Base-by-base conservation (phyloP, 345 rosid species). In the Arabis alpina region DNA sequence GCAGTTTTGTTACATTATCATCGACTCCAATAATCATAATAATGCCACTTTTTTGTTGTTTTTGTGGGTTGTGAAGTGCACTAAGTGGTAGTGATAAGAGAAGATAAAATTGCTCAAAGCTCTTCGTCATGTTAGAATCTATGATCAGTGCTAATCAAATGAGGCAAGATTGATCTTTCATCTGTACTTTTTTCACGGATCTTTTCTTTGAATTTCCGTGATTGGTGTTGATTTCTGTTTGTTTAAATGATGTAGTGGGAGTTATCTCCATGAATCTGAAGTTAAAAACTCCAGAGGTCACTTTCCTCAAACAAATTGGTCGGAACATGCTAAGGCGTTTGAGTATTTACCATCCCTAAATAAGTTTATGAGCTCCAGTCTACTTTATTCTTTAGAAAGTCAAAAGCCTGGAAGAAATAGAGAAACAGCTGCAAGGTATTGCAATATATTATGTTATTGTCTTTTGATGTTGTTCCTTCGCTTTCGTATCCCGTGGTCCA, bases 261-360 rank as follows among this genome's bases (percentile, higher is more conserved):
- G 73, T 77, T 67, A 58, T 72, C 66, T 58, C 11, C 58, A 44
- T 66, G 82, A 76, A 76, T 58, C 51, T 66, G 82, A 77, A 76
- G 82, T 68, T 55, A 23, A 41, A 61, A 70, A 51, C 50, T 49
- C 68, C 47, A 69, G 75, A 24, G 81, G 70, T 44, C 80, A 75
- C 47, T 79, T 78, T 41, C 94, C 92, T 53, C 84, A 73, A 52
- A 77, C 82, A 52, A 88, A 92, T 80, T 88, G 91, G 95, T 80
- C 61, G 40, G 76, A 79, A 54, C 93, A 87, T 73, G 81, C 73
- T 39, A 73, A 58, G 25, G 89, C 87, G 6, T 81, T 66, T n/a
- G 77, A 79, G 11, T 45, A 70, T 37, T 77, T 84, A 63, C 77
- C 79, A 32, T 58, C 61, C 68, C 82, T 71, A 4, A 75, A 82